Conservation (phyloP, 257 asterid species). For the Nicotiana knightiana region DNA sequence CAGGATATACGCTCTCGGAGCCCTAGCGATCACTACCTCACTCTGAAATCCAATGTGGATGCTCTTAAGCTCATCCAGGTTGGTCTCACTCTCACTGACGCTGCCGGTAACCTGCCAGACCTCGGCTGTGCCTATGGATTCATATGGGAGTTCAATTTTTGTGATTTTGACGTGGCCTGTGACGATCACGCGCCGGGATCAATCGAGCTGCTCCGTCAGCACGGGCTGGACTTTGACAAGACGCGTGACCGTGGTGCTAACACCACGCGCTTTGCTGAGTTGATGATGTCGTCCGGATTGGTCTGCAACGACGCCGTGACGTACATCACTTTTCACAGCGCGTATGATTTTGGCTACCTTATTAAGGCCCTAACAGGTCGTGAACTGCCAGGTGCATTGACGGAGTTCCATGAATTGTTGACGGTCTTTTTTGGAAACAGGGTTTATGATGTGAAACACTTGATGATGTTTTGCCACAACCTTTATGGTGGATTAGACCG, state of each 20-base stretch:
- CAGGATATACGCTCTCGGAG: conserved; percentile 28
- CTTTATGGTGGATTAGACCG: conserved; percentile 79
- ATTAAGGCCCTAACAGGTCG: conserved; percentile 59
- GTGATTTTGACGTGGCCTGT: conserved; percentile 48
- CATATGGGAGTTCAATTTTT: conserved; percentile 75
- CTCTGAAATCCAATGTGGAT: conserved; percentile 64
- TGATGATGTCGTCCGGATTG: conserved; percentile 65
- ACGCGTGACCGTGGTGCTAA: conserved; percentile 38
- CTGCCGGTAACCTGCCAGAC: conserved; percentile 56
- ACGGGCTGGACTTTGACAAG: conserved; percentile 50
- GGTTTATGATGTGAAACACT: conserved; percentile 74
- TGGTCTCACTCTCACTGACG: conserved; percentile 66
- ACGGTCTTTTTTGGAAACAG: conserved; percentile 50
- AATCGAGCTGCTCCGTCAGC: conserved; percentile 53
- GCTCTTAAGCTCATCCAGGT: conserved; percentile 71
- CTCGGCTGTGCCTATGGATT: conserved; percentile 31
- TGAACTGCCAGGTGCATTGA: conserved; percentile 35
- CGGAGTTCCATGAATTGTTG: conserved; percentile 46
- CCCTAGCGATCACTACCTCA: conserved; percentile 47
- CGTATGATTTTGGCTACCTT: conserved; percentile 71
- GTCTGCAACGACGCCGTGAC: conserved; percentile 48
- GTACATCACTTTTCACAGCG: conserved; percentile 66
- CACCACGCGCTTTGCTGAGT: conserved; percentile 48
- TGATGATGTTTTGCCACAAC: conserved; percentile 53
- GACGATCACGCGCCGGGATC: conserved; percentile 57